Evolutionary conservation across 2,329 filamentous ascomycete species (phyloP).

Genomic region (Ascochyta viciae-villosae): DNA sequence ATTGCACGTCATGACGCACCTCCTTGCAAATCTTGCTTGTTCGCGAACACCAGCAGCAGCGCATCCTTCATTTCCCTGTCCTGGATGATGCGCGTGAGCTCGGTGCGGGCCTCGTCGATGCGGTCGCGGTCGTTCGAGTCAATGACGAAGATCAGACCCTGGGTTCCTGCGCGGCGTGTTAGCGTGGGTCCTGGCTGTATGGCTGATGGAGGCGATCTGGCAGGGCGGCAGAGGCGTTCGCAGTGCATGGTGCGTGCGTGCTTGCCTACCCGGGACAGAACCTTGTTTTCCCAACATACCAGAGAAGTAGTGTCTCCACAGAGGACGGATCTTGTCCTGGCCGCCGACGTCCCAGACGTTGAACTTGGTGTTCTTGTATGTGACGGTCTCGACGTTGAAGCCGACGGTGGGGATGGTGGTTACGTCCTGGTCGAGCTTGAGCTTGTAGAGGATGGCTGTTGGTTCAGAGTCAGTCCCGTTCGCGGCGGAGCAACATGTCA

Average conservation of each 20-base stretch:
- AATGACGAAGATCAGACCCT: constrained; percentile 99
- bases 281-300: constrained; percentile 54
- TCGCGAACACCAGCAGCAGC: constrained; percentile 95
- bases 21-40: constrained; percentile 96
- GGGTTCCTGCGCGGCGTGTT: constrained; percentile 67
- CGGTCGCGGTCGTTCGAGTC: constrained; percentile 98
- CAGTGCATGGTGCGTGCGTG: constrained; percentile 22
- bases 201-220: background rate
- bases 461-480: constrained; percentile 22
- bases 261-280: constrained; percentile 43
- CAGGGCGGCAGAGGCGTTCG: constrained; percentile 17
- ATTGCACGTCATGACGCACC: constrained; percentile 63
- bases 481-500: background rate
- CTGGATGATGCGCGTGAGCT: constrained; percentile 97
- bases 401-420: constrained; percentile 99
- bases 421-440: constrained; percentile 99
- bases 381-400: constrained; percentile 99
- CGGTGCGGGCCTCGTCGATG: constrained; percentile 95
- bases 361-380: constrained; percentile 99
- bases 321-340: constrained; percentile 99
- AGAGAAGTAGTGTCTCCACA: constrained; percentile 99
- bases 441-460: constrained; percentile 92
- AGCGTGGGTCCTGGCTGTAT: constrained; percentile 2
- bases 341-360: constrained; percentile 99
- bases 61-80: constrained; percentile 98